A percentile compares a stretch with the other conserved stretches of the same genome.
Conservation (phyloP, 176 grass and related monocot genomes). For the Calamus simplicifolius region DNA sequence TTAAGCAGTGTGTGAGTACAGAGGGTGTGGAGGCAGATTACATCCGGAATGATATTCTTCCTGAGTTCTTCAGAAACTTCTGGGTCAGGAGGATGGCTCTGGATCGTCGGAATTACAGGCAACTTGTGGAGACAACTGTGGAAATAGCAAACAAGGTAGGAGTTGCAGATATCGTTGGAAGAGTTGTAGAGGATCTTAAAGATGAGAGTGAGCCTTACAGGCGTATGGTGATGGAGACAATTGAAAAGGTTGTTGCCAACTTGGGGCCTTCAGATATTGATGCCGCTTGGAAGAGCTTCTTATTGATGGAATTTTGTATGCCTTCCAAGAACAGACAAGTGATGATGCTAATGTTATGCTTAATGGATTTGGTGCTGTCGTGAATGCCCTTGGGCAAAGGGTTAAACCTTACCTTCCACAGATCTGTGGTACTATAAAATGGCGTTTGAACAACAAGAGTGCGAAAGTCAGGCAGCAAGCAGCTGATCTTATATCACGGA, state of each 20-base stretch:
- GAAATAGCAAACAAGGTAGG: slow-evolving; percentile 97
- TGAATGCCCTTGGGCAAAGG: slow-evolving; percentile 77
- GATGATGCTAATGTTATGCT: slow-evolving; percentile 99
- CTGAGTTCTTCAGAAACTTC: slow-evolving; percentile 82
- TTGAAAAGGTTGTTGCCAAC: slow-evolving; percentile 95
- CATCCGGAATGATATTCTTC: slow-evolving; percentile 77
- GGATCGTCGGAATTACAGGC: slow-evolving; percentile 96
- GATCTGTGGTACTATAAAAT: slow-evolving; percentile 99
- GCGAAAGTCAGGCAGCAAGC: slow-evolving; percentile 98
- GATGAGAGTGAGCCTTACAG: slow-evolving; percentile 94
- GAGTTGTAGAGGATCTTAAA: slow-evolving; percentile 91
- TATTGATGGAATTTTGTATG: slow-evolving; percentile 95
- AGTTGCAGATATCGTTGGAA: slow-evolving; percentile 84
- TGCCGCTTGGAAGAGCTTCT: slow-evolving; percentile 86
- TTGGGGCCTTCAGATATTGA: slow-evolving; percentile 96
- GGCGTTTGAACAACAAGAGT: slow-evolving; percentile 94
- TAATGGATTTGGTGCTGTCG: slow-evolving; percentile 98
- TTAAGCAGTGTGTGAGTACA: slow-evolving; percentile 96
- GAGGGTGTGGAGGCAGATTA: slow-evolving; percentile 96
- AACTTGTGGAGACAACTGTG: slow-evolving; percentile 94
- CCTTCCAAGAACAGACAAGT: slow-evolving; percentile 99
- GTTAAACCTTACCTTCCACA: slow-evolving; percentile 95
- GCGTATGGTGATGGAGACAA: slow-evolving; percentile 99
- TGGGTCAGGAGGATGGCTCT: slow-evolving; percentile 96
- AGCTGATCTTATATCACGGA: slow-evolving; percentile 90